Evolutionary conservation across 495 filamentous ascomycete genomes (phyloP).

Genomic region (Podospora pseudocomata): DNA sequence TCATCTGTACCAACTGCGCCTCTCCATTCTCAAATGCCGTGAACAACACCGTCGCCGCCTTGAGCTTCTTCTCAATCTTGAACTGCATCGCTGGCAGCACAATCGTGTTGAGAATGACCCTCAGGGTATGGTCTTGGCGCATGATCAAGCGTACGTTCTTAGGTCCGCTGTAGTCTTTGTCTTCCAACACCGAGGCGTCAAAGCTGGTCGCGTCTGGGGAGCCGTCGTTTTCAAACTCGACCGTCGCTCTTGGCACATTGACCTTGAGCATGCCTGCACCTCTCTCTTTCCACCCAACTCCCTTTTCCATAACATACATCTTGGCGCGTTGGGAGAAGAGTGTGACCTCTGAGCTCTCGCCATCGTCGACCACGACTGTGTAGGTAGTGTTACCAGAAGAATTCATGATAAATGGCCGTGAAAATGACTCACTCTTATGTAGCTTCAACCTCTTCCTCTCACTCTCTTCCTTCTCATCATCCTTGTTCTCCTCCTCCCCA

Average conservation of each 20-base stretch:
- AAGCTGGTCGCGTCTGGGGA: constrained; percentile 42
- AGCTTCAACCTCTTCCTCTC: constrained; percentile 65
- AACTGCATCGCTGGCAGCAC: constrained; percentile 70
- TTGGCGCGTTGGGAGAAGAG: constrained; percentile 64
- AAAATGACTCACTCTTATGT: constrained; percentile 57
- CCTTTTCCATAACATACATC: constrained; percentile 69
- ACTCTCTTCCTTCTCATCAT: constrained; percentile 37
- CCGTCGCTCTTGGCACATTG: constrained; percentile 59
- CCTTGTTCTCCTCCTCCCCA: constrained; percentile 32
- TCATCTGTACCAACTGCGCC: constrained; percentile 60
- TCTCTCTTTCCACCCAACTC: constrained; percentile 75
- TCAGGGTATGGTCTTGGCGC: constrained; percentile 77
- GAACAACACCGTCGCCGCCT: constrained; percentile 52
- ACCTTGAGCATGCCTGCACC: constrained; percentile 80
- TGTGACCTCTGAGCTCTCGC: constrained; percentile 75
- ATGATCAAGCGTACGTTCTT: constrained; percentile 68
- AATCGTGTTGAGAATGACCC: constrained; percentile 82
- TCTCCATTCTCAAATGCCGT: constrained; percentile 57
- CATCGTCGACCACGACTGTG: constrained; percentile 51
- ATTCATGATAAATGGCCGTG: background rate
- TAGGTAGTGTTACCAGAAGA: constrained; percentile 24
- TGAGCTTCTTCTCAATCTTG: constrained; percentile 61
- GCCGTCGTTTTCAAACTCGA: constrained; percentile 46
- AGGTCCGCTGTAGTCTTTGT: constrained; percentile 36
- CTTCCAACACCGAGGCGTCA: constrained; percentile 46